These are phyloP conservation scores for Penicillium aurantiogriseum DNA, from an alignment of 2,329 filamentous ascomycete genomes.

Conservation along the genomic window DNA sequence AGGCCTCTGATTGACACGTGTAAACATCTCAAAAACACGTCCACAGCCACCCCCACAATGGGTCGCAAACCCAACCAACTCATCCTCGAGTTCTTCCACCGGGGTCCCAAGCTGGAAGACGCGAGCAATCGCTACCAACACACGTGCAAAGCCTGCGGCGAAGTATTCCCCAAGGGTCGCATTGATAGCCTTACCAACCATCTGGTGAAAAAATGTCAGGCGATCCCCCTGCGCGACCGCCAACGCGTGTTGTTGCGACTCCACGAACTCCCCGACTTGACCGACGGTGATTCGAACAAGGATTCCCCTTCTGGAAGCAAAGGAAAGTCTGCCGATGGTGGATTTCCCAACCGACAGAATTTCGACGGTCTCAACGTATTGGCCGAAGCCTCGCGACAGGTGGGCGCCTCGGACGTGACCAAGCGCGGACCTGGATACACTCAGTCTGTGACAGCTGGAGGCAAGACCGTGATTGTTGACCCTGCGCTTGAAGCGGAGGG, in stretches of 20 bases:
- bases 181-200: conserved; percentile 80
- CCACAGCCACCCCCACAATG: conserved; percentile 52
- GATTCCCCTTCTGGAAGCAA: conserved; percentile 40
- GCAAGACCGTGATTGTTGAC: conserved; percentile 44
- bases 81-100: conserved; percentile 83
- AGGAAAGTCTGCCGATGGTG: conserved; percentile 40
- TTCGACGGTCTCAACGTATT: conserved; percentile 83
- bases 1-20: conserved; percentile 1
- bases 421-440: conserved; percentile 41
- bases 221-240: conserved; percentile 70
- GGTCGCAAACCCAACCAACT: conserved; percentile 80
- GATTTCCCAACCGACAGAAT: conserved; percentile 54
- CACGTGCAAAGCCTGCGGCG: conserved; percentile 83
- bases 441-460: conserved; percentile 42
- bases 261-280: conserved; percentile 63
- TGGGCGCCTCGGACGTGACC: conserved; percentile 56
- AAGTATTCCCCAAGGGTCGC: conserved; percentile 85
- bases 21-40: background rate
- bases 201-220: conserved; percentile 81
- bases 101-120: conserved; percentile 81
- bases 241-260: conserved; percentile 72
- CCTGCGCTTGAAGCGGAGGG: conserved; percentile 44
- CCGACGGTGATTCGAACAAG: conserved; percentile 39
- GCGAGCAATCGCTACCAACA: conserved; percentile 90
- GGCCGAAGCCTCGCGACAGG: conserved; percentile 80